A percentile compares a stretch with the other conserved stretches of the same genome.
These are phyloP conservation scores for Euphrasia confusa DNA, from an alignment of 257 asterid genomes.

Conservation along the genomic window DNA sequence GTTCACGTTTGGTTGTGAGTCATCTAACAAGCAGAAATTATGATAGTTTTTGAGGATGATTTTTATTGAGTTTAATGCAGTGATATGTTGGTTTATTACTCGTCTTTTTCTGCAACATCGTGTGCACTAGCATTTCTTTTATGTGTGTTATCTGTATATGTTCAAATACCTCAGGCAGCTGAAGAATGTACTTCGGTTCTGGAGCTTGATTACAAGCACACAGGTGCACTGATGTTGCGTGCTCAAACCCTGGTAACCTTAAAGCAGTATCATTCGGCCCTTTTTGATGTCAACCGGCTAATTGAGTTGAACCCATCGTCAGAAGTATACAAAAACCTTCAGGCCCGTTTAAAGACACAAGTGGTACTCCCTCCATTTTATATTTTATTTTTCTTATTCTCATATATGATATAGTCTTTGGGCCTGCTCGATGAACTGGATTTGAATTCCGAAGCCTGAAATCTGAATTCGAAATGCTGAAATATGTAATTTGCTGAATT, in stretches of 20 bases:
- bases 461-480: no score
- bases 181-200: slow-evolving; percentile 95
- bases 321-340: slow-evolving; percentile 74
- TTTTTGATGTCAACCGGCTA: slow-evolving; percentile 87
- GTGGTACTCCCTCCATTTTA: slow-evolving; percentile 45
- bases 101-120: neutral
- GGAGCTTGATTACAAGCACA: slow-evolving; percentile 88
- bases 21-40: neutral
- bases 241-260: slow-evolving; percentile 95
- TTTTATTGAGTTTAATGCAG: neutral
- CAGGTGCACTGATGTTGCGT: slow-evolving; percentile 94
- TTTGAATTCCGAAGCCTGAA: no score
- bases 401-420: slow-evolving; percentile 5
- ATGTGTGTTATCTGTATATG: neutral
- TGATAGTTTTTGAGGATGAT: neutral
- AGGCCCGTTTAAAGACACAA: slow-evolving; percentile 74
- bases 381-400: slow-evolving; percentile 1
- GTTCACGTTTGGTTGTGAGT: neutral
- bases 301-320: slow-evolving; percentile 87
- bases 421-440: no score
- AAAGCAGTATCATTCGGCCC: slow-evolving; percentile 86
- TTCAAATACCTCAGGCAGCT: slow-evolving; percentile 65
- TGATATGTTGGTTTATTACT: neutral
- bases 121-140: neutral
- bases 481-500: no score